These are phyloP conservation scores for Mariannaea elegans DNA, from an alignment of 2,329 filamentous ascomycete genomes.

Conservation along the genomic window DNA sequence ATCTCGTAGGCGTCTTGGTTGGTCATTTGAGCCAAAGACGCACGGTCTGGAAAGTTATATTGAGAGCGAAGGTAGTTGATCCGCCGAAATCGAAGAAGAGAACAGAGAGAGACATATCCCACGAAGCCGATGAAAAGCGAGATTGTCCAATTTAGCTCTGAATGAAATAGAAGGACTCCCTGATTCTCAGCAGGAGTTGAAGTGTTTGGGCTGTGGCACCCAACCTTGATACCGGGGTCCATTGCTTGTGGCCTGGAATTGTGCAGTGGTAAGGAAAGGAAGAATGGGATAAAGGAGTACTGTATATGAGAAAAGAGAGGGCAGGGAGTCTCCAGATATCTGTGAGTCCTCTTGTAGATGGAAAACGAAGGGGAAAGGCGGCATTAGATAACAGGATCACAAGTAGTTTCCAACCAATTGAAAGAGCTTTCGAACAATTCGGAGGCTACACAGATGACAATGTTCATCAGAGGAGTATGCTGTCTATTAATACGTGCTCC, in stretches of 20 bases:
- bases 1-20: conserved; percentile 56
- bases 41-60: conserved; percentile 46
- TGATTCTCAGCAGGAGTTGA: not conserved
- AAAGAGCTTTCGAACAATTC: not conserved
- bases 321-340: not conserved
- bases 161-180: not conserved
- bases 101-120: conserved; percentile 47
- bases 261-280: not conserved
- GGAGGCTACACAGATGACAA: too few relatives aligned
- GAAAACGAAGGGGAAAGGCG: too few relatives aligned
- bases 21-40: conserved; percentile 51
- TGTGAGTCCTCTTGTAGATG: too few relatives aligned
- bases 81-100: conserved; percentile 48
- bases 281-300: not conserved
- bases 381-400: too few relatives aligned
- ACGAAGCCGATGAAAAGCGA: conserved; percentile 32
- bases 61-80: conserved; percentile 42
- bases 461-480: too few relatives aligned
- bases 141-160: conserved; percentile 4
- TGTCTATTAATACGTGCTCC: too few relatives aligned
- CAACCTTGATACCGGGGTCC: not conserved
- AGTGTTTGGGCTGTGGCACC: not conserved
- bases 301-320: not conserved
- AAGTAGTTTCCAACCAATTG: not conserved
- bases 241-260: not conserved